These are phyloP conservation scores for Immersiporthe knoxdaviesiana DNA, from an alignment of 2,329 filamentous ascomycete genomes.

Conservation along the genomic window DNA sequence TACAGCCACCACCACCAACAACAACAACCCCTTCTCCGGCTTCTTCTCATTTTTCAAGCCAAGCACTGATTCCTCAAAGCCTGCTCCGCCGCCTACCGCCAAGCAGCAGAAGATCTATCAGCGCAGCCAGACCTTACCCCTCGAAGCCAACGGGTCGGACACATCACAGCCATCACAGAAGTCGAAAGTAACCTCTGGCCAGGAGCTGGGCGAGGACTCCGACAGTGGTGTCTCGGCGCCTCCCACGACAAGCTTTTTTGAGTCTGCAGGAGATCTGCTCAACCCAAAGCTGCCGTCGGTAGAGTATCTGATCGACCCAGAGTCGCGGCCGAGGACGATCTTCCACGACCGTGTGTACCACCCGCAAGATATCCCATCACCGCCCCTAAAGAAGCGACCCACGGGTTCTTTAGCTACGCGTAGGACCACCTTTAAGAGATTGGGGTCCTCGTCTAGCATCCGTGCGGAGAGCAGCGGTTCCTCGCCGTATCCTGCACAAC, in stretches of 20 bases:
- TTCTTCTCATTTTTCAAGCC: slow-evolving; percentile 75
- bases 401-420: slow-evolving; percentile 42
- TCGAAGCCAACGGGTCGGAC: slow-evolving; percentile 43
- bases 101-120: slow-evolving; percentile 74
- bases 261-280: slow-evolving; percentile 89
- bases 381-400: slow-evolving; percentile 64
- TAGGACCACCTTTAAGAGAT: slow-evolving; percentile 34
- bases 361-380: slow-evolving; percentile 86
- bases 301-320: slow-evolving; percentile 83
- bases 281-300: slow-evolving; percentile 84
- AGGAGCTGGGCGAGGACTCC: slow-evolving; percentile 50
- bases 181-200: slow-evolving; percentile 53
- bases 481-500: slow-evolving; percentile 37
- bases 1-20: slow-evolving; percentile 43
- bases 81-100: slow-evolving; percentile 49
- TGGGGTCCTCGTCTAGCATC: slow-evolving; percentile 25
- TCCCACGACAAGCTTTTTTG: slow-evolving; percentile 90
- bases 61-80: slow-evolving; percentile 54
- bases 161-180: slow-evolving; percentile 39
- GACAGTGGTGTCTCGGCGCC: slow-evolving; percentile 64
- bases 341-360: slow-evolving; percentile 98
- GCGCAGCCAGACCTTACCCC: slow-evolving; percentile 73
- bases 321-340: slow-evolving; percentile 81
- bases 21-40: slow-evolving; percentile 58
- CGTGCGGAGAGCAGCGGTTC: slow-evolving; percentile 38